Evolutionary conservation across 1,284 basidiomycete genomes (phyloP).

Genomic region (Athelia sp.): DNA sequence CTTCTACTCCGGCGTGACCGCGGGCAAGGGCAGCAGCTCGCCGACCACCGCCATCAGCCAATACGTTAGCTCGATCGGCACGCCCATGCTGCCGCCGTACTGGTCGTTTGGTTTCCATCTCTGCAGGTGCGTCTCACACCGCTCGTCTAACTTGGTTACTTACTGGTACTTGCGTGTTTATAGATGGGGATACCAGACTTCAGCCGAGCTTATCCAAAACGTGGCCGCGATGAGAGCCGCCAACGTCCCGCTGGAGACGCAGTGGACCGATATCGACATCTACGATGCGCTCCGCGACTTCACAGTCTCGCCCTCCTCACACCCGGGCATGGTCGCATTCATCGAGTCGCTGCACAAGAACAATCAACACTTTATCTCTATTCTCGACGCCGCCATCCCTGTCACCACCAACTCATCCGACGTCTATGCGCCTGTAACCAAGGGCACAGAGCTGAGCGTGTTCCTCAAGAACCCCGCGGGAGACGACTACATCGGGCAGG

Average conservation of each 20-base stretch:
- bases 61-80: slow-evolving; percentile 54
- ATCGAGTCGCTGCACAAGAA: slow-evolving; percentile 51
- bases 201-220: slow-evolving; percentile 43
- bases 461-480: slow-evolving; percentile 68
- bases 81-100: slow-evolving; percentile 61
- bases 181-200: slow-evolving; percentile 51
- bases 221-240: too few relatives aligned
- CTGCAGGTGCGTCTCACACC: too few relatives aligned
- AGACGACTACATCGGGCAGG: slow-evolving; percentile 62
- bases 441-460: slow-evolving; percentile 19
- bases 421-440: slow-evolving; percentile 38
- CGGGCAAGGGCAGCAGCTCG: too few relatives aligned
- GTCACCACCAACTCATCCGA: slow-evolving; percentile 31
- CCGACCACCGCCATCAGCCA: slow-evolving; percentile 62
- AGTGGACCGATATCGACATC: slow-evolving; percentile 78
- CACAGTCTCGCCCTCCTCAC: slow-evolving; percentile 57
- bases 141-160: too few relatives aligned
- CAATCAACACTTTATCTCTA: slow-evolving; percentile 11
- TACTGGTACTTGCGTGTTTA: too few relatives aligned
- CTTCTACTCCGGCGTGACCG: slow-evolving; percentile 62
- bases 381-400: slow-evolving; percentile 30
- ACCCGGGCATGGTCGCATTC: slow-evolving; percentile 36
- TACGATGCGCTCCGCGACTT: slow-evolving; percentile 66
- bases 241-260: slow-evolving; percentile 59
- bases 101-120: slow-evolving; percentile 69